These are phyloP conservation scores for Sclerotinia minor DNA, from an alignment of 2,329 filamentous ascomycete genomes.

Conservation along the genomic window DNA sequence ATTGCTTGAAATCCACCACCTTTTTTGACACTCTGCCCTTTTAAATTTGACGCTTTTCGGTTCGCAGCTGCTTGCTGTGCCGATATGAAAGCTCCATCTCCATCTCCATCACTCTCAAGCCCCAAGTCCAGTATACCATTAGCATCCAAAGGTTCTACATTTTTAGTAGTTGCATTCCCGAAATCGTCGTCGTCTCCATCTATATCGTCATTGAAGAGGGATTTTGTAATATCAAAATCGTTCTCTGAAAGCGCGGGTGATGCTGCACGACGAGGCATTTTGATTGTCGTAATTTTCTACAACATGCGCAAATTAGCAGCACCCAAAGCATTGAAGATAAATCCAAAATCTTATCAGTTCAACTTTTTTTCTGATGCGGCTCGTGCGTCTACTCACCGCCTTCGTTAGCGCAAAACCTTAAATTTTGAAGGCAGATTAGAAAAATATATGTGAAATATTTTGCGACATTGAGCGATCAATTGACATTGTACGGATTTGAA, in stretches of 20 bases:
- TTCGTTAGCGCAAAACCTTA: conserved; percentile 28
- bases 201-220: conserved; percentile 66
- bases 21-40: conserved; percentile 87
- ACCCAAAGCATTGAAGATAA: conserved; percentile 5
- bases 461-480: conserved; percentile 8
- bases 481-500: conserved; percentile 7
- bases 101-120: conserved; percentile 59
- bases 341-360: conserved; percentile 28
- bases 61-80: conserved; percentile 84
- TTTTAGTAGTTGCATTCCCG: conserved; percentile 40
- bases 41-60: conserved; percentile 77
- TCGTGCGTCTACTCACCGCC: conserved; percentile 12
- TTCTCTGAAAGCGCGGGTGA: conserved; percentile 87
- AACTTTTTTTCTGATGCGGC: conserved; percentile 24
- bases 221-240: conserved; percentile 85
- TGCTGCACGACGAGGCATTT: conserved; percentile 70
- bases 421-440: conserved; percentile 20
- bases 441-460: conserved; percentile 26
- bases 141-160: conserved; percentile 55
- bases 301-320: conserved; percentile 14
- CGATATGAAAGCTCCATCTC: conserved; percentile 88
- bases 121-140: conserved; percentile 61
- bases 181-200: conserved; percentile 50
- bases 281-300: conserved; percentile 25
- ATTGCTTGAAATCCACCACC: conserved; percentile 96